Base-by-base conservation (phyloP, 345 rosid genomes). In the Citropsis articulata region DNA sequence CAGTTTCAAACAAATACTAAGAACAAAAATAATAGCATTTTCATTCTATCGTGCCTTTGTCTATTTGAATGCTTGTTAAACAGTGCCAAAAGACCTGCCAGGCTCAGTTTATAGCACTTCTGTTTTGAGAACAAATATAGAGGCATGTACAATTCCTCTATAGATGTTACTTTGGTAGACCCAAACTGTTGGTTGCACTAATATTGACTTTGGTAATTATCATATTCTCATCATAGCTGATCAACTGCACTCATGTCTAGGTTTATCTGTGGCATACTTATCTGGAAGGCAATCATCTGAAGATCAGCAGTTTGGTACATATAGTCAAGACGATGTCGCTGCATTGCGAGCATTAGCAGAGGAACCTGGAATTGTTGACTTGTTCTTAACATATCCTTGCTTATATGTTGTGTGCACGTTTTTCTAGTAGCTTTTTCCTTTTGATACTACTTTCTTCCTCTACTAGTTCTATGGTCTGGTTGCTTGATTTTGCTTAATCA, bases 291-390 rank as follows among this genome's bases (percentile, higher is more conserved):
- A 74, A 77, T 86, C 85, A 31, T 80, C 78, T 25, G 90, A 78
- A 6, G 85, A 80, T 57, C 97, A 87, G 66, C 91, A 82, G 69
- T 89, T 90, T 77, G 99, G 99, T 71, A 85, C 85, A 28, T 95
- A 95, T 22, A 84, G 86, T 82, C 89, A 93, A 85, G 95, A 90
- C 77, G 98, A 95, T 85, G 91, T 91, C 71, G 99, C 92, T 81
- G 89, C 93, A 2, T 81, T 95, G 84, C 94, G 98, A 78, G 99
- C 99, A 68, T 87, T 95, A 72, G 95, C 95, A 7, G 99, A 93
- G 81, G 98, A 95, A 73, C 83, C 94, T 72, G 97, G 95, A 80
- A 83, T 92, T 9, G 85, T 91, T 28, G 97, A 93, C 86, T 75
- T 95, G 72, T 93, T 93, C 81, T 79, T 95, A 61, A 88, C 93